Evolutionary conservation across 495 filamentous ascomycete species (phyloP).

Genomic region (Penicillium robsamsonii): DNA sequence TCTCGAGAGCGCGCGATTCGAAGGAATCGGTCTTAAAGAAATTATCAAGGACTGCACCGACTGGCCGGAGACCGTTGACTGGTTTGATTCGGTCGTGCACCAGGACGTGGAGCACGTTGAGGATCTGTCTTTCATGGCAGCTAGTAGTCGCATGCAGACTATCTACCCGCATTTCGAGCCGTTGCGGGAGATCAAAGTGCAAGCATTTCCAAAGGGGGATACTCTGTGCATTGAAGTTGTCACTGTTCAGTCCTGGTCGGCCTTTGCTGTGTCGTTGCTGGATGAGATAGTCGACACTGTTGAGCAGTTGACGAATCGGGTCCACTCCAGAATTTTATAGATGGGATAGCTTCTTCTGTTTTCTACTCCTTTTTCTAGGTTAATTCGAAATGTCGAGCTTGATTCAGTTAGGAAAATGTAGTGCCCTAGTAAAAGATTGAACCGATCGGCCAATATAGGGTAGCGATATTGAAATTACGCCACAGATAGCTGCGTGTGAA

Average conservation of each 20-base stretch:
- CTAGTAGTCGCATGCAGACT: constrained; percentile 35
- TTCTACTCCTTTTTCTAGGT: background rate
- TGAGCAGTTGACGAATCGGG: constrained; percentile 11
- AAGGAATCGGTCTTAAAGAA: constrained; percentile 13
- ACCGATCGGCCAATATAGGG: too few relatives aligned
- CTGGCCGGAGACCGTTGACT: constrained; percentile 13
- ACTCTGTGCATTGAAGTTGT: constrained; percentile 42
- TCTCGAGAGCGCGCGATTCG: constrained; percentile 13
- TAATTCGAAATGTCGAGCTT: background rate
- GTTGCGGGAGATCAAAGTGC: constrained; percentile 46
- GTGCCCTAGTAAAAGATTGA: too few relatives aligned
- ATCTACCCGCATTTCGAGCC: constrained; percentile 45
- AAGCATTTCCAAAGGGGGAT: constrained; percentile 39
- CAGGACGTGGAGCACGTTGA: constrained; percentile 44
- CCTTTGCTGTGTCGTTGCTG: constrained; percentile 24
- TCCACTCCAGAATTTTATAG: background rate
- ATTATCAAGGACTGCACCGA: constrained; percentile 13
- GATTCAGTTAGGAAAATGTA: too few relatives aligned
- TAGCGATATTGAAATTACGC: too few relatives aligned
- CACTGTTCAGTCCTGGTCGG: constrained; percentile 41
- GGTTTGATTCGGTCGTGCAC: constrained; percentile 18
- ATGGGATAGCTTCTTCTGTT: background rate
- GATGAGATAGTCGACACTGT: constrained; percentile 12
- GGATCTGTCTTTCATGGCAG: constrained; percentile 28
- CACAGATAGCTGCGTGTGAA: too few relatives aligned